phyloP scores from a whole-genome alignment of 768 basidiomycete species.

The Mycena kentingensis region DNA sequence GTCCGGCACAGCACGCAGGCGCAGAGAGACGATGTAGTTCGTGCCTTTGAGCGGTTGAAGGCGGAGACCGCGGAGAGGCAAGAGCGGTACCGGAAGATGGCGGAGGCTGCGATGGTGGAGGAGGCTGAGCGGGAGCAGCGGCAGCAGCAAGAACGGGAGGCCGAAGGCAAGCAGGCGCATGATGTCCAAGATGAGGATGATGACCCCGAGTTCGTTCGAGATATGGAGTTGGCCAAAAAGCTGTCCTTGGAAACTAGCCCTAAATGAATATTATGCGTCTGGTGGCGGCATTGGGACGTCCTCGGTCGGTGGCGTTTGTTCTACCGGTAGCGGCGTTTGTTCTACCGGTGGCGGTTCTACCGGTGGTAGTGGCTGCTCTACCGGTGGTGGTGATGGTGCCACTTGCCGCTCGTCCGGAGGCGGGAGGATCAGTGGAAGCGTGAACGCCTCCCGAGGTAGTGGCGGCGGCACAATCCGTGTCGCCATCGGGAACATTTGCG shows the following conservation, averaged over 20 bases:
- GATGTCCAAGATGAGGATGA: conserved; percentile 22
- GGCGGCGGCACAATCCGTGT: no score
- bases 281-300: neutral
- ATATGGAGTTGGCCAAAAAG: conserved; percentile 36
- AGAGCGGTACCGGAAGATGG: conserved; percentile 35
- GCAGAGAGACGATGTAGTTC: conserved; percentile 36
- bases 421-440: no score
- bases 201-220: conserved; percentile 27
- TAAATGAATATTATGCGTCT: conserved; percentile 2
- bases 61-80: conserved; percentile 33
- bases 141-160: conserved; percentile 1
- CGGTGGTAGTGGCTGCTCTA: no score
- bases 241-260: conserved; percentile 33
- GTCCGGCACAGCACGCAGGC: conserved; percentile 35
- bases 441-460: no score
- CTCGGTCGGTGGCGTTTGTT: neutral
- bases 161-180: conserved; percentile 3
- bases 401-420: no score
- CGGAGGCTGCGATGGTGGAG: conserved; percentile 33
- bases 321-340: neutral
- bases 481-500: no score
- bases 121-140: conserved; percentile 13
- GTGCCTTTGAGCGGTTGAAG: conserved; percentile 40
- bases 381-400: no score
- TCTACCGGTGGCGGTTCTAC: neutral